Percentiles rank a stretch among this genome's conserved stretches.
phyloP scores from a whole-genome alignment of 75 land plant species.

The Cupressus sempervirens region DNA sequence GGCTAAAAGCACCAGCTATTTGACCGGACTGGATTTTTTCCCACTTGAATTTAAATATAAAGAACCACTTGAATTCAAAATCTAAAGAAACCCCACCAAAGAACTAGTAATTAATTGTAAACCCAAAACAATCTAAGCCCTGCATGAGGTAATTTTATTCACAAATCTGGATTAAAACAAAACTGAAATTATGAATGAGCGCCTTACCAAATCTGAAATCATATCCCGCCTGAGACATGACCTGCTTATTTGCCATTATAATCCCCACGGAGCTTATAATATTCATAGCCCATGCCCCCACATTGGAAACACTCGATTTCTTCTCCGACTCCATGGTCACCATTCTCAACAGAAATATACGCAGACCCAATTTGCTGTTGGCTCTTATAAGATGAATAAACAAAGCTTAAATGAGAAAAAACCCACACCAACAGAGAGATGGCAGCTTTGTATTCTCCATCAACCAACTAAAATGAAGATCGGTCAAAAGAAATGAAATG shows the following conservation, averaged over 20 bases:
- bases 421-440: neutral
- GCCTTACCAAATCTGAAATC: conserved; percentile 44
- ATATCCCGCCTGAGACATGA: conserved; percentile 39
- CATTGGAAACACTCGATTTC: conserved; percentile 20
- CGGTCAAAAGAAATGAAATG: neutral
- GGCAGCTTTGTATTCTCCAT: neutral
- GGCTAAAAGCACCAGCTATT: neutral
- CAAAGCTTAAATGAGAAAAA: neutral
- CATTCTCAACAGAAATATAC: neutral
- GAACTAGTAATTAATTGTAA: neutral
- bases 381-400: neutral
- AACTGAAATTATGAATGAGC: neutral
- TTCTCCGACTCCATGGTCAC: neutral
- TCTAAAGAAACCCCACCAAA: neutral
- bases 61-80: neutral
- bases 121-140: neutral
- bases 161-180: neutral
- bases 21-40: neutral
- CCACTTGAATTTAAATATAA: neutral
- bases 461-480: neutral
- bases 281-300: conserved; percentile 53
- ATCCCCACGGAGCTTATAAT: conserved; percentile 51
- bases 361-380: neutral
- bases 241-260: conserved; percentile 50
- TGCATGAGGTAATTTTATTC: neutral